Evolutionary conservation across 768 basidiomycete species (phyloP).

Genomic region (Lactifluus rugatus): DNA sequence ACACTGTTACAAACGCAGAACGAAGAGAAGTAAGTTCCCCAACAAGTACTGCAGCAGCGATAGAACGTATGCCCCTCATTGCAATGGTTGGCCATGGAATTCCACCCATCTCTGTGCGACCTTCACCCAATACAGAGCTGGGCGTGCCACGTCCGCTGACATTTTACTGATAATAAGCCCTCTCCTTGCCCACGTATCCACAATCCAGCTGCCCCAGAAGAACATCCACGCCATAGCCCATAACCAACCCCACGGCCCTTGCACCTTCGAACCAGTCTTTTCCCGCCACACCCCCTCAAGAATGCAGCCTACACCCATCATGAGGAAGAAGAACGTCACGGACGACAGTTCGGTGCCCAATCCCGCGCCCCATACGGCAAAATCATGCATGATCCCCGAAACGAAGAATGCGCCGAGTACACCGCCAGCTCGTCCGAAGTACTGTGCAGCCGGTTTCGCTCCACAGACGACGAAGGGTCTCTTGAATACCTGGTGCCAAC

Average conservation of each 20-base stretch:
- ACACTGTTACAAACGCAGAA: neutral
- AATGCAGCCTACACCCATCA: constrained; percentile 14
- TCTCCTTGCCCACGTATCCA: constrained; percentile 17
- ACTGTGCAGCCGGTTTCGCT: constrained; percentile 27
- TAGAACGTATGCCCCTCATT: neutral
- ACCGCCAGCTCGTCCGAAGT: constrained; percentile 10
- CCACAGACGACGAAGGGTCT: constrained; percentile 47
- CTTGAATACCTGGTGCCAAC: constrained; percentile 67
- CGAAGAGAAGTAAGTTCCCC: neutral
- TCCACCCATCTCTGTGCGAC: constrained; percentile 17
- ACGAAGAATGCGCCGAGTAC: constrained; percentile 17
- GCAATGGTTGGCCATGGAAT: constrained; percentile 11
- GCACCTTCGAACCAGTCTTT: constrained; percentile 12
- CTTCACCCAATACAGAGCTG: constrained; percentile 16
- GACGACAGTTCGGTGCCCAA: constrained; percentile 2
- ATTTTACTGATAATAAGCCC: constrained; percentile 16
- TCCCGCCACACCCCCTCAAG: constrained; percentile 11
- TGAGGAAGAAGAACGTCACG: constrained; percentile 17
- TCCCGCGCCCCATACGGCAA: constrained; percentile 15
- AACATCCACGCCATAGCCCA: constrained; percentile 16
- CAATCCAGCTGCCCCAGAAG: constrained; percentile 12
- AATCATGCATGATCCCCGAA: constrained; percentile 19
- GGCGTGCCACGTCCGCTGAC: constrained; percentile 3
- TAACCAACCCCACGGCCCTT: constrained; percentile 12
- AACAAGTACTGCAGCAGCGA: too few relatives aligned